phyloP scores from a whole-genome alignment of 2,329 filamentous ascomycete species.

The Paraconiothyrium brasiliense region DNA sequence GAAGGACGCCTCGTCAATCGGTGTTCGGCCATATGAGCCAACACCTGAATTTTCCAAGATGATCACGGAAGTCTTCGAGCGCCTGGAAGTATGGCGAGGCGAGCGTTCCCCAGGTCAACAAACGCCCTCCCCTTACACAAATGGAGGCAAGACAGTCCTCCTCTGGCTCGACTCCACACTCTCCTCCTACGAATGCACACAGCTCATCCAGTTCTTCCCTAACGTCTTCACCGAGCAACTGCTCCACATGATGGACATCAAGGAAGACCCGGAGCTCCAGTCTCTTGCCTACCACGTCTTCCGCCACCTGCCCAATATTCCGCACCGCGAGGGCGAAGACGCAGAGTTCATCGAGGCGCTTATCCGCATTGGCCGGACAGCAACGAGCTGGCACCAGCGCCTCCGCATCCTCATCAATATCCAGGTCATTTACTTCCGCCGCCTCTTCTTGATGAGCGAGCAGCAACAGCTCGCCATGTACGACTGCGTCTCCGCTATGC shows the following conservation, averaged over 20 bases:
- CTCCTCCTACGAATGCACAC: slow-evolving; percentile 90
- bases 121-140: slow-evolving; percentile 92
- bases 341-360: slow-evolving; percentile 83
- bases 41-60: slow-evolving; percentile 76
- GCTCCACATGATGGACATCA: slow-evolving; percentile 99
- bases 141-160: slow-evolving; percentile 93
- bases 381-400: slow-evolving; percentile 93
- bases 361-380: slow-evolving; percentile 85
- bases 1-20: slow-evolving; percentile 81
- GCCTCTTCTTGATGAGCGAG: slow-evolving; percentile 83
- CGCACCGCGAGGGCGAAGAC: slow-evolving; percentile 87
- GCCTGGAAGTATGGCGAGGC: slow-evolving; percentile 86
- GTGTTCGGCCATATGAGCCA: slow-evolving; percentile 83
- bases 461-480: slow-evolving; percentile 83
- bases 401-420: slow-evolving; percentile 96
- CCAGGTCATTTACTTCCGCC: slow-evolving; percentile 97
- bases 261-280: slow-evolving; percentile 96
- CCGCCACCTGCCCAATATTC: slow-evolving; percentile 93
- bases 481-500: slow-evolving; percentile 93
- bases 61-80: slow-evolving; percentile 77
- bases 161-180: slow-evolving; percentile 94
- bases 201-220: slow-evolving; percentile 90
- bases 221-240: slow-evolving; percentile 89
- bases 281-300: slow-evolving; percentile 96
- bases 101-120: slow-evolving; percentile 88